A percentile compares a stretch with the other conserved stretches of the same genome.
Evolutionary conservation across 2,329 filamentous ascomycete genomes (phyloP).

Genomic region (Gliomastix tumulicola): DNA sequence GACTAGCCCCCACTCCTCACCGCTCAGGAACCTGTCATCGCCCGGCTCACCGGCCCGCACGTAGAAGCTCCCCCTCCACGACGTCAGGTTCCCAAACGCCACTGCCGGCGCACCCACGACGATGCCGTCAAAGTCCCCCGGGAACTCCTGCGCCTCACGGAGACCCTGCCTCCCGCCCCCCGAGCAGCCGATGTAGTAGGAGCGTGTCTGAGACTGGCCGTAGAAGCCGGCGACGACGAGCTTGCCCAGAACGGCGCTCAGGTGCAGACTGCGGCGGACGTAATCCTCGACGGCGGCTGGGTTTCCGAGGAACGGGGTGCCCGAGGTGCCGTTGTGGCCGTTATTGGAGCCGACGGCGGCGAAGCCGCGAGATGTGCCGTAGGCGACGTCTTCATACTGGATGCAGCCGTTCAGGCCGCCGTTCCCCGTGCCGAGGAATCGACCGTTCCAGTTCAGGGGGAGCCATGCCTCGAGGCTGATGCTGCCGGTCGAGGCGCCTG

Average conservation of each 20-base stretch:
- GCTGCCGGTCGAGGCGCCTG: conserved; percentile 23
- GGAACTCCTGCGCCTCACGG: conserved; percentile 43
- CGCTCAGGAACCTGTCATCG: conserved; percentile 15
- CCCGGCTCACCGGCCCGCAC: conserved; percentile 25
- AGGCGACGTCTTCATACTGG: conserved; percentile 37
- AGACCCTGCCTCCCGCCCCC: conserved; percentile 53
- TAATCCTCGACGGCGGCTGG: conserved; percentile 27
- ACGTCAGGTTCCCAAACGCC: conserved; percentile 23
- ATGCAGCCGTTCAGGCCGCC: conserved; percentile 42
- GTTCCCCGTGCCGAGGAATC: conserved; percentile 40
- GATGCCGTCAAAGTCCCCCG: conserved; percentile 51
- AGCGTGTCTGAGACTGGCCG: conserved; percentile 23
- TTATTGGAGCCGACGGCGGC: conserved; percentile 42
- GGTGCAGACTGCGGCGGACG: conserved; percentile 30
- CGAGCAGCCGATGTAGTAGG: conserved; percentile 53
- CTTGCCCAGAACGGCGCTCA: conserved; percentile 40
- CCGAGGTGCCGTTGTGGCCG: conserved; percentile 38
- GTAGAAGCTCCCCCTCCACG: conserved; percentile 33
- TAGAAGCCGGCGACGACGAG: conserved; percentile 41
- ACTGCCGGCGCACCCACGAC: conserved; percentile 39
- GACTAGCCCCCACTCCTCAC: conserved; percentile 11
- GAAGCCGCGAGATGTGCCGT: conserved; percentile 33
- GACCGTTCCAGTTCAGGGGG: conserved; percentile 31
- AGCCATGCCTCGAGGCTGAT: conserved; percentile 42
- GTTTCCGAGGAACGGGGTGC: conserved; percentile 21